These are phyloP conservation scores for Amaranthus tricolor DNA, from an alignment of 179 eudicot genomes.

Conservation along the genomic window DNA sequence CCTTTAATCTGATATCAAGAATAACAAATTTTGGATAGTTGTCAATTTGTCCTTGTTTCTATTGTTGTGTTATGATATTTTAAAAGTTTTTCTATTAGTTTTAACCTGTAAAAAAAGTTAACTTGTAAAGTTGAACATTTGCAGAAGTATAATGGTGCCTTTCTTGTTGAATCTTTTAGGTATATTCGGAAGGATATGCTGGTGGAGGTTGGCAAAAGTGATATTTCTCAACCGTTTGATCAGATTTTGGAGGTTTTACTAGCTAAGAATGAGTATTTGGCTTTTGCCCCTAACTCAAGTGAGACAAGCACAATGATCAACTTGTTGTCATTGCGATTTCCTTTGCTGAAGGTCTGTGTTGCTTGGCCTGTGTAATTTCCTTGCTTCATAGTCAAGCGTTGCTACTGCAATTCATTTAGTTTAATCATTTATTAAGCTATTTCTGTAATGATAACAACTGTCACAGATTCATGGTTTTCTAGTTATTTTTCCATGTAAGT, in stretches of 20 bases:
- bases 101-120: not conserved
- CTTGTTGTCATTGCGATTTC: conserved; percentile 66
- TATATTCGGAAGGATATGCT: conserved; percentile 75
- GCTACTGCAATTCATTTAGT: not conserved
- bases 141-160: conserved; percentile 4
- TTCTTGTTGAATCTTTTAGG: conserved; percentile 38
- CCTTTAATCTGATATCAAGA: not conserved
- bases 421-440: not conserved
- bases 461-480: not conserved
- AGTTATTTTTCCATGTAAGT: no score
- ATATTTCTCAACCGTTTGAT: conserved; percentile 61
- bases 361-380: conserved; percentile 8
- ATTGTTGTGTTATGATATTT: not conserved
- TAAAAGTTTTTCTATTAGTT: not conserved
- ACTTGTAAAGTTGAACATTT: not conserved
- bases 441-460: conserved; percentile 5
- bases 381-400: conserved; percentile 1
- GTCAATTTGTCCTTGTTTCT: not conserved
- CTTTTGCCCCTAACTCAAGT: conserved; percentile 81
- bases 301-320: conserved; percentile 77
- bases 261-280: conserved; percentile 62
- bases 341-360: conserved; percentile 64
- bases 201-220: conserved; percentile 83
- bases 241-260: conserved; percentile 56
- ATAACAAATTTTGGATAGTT: not conserved